Percentiles rank a stretch among this genome's conserved stretches.
phyloP scores from a whole-genome alignment of 164 flowering plant species.

The Vitis rupestris region DNA sequence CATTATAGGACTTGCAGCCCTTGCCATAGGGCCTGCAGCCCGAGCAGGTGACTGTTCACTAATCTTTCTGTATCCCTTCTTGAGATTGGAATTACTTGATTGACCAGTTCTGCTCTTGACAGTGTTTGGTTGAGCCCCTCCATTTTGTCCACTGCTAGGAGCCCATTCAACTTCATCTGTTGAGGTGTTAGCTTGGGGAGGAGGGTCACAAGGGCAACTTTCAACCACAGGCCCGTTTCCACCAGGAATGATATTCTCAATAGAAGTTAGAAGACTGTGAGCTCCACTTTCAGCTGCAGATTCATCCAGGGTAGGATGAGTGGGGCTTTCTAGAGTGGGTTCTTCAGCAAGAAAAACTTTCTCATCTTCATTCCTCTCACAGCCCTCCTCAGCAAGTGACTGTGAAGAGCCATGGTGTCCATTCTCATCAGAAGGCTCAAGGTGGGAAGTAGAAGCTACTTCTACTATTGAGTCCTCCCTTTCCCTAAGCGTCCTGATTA shows the following conservation, averaged over 20 bases:
- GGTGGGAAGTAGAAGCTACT: slow-evolving; percentile 11
- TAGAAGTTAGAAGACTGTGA: slow-evolving; percentile 13
- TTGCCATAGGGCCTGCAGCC: neutral
- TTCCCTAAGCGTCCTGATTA: slow-evolving; percentile 48
- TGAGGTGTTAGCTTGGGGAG: slow-evolving; percentile 11
- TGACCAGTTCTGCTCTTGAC: slow-evolving; percentile 12
- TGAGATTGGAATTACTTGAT: slow-evolving; percentile 15
- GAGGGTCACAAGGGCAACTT: slow-evolving; percentile 20
- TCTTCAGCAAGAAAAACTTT: slow-evolving; percentile 18
- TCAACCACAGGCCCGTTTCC: slow-evolving; percentile 14
- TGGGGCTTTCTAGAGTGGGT: slow-evolving; percentile 17
- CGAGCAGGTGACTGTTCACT: slow-evolving; percentile 9
- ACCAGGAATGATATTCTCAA: slow-evolving; percentile 20
- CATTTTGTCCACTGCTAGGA: neutral
- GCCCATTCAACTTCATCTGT: slow-evolving; percentile 1
- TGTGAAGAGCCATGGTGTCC: slow-evolving; percentile 26
- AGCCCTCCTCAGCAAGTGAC: slow-evolving; percentile 4
- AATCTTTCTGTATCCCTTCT: slow-evolving; percentile 17
- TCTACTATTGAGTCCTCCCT: slow-evolving; percentile 43
- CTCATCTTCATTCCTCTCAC: slow-evolving; percentile 13
- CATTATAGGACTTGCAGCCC: slow-evolving; percentile 3
- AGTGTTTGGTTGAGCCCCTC: neutral
- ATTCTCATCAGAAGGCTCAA: slow-evolving; percentile 37
- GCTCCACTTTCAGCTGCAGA: slow-evolving; percentile 3
- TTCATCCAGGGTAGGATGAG: neutral